These are phyloP conservation scores for Ophiostoma fasciatum DNA, from an alignment of 2,329 filamentous ascomycete species.

Conservation along the genomic window DNA sequence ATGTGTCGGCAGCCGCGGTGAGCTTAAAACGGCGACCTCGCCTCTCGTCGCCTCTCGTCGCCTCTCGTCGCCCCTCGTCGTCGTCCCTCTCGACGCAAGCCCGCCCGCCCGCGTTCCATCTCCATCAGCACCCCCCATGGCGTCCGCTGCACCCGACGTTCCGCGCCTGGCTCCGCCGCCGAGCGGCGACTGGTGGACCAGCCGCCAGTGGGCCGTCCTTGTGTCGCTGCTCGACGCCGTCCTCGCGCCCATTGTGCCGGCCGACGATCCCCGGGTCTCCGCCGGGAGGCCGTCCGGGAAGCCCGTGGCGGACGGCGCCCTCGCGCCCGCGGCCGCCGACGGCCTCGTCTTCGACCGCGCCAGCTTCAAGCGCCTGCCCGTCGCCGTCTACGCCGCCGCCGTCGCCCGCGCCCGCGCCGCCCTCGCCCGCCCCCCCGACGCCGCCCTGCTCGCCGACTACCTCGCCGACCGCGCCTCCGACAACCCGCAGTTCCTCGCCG, in stretches of 20 bases:
- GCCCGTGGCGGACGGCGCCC: too few relatives aligned
- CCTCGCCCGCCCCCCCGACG: slow-evolving; percentile 22
- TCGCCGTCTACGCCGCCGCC: slow-evolving; percentile 32
- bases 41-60: too few relatives aligned
- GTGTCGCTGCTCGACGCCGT: slow-evolving; percentile 41
- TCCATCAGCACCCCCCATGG: too few relatives aligned
- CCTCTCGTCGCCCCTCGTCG: too few relatives aligned
- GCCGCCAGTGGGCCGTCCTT: slow-evolving; percentile 38
- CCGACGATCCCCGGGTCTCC: slow-evolving; percentile 14
- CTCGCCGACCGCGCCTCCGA: slow-evolving; percentile 36
- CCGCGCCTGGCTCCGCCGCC: slow-evolving; percentile 5
- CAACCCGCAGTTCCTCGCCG: slow-evolving; percentile 36
- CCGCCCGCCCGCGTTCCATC: too few relatives aligned
- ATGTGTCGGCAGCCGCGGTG: too few relatives aligned
- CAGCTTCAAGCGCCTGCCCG: slow-evolving; percentile 29
- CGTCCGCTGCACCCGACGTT: background rate
- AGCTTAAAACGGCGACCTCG: too few relatives aligned
- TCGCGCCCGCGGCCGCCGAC: background rate
- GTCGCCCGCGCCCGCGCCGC: slow-evolving; percentile 23
- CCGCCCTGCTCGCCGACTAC: slow-evolving; percentile 33
- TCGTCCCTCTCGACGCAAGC: too few relatives aligned
- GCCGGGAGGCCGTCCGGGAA: background rate
- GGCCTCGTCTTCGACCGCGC: slow-evolving; percentile 19
- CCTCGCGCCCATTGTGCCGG: slow-evolving; percentile 41
- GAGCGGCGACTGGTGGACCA: slow-evolving; percentile 24